Conservation (phyloP, 1,284 basidiomycete genomes). For the Ceratobasidium sp. region DNA sequence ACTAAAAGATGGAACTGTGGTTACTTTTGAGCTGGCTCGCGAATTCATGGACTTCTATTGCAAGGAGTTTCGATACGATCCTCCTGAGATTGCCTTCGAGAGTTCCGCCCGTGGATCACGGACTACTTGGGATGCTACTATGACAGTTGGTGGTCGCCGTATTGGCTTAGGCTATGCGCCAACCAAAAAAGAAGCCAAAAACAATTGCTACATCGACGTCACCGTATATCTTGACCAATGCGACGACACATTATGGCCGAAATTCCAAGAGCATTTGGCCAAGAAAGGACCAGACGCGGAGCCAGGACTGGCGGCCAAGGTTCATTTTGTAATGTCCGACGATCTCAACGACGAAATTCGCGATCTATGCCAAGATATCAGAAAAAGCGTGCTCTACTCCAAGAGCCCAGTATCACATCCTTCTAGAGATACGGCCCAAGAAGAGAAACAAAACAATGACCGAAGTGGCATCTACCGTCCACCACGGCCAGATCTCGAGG, state of each 20-base stretch:
- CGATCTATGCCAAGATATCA: constrained; percentile 74
- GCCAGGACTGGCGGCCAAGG: constrained; percentile 72
- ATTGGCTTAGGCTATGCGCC: constrained; percentile 79
- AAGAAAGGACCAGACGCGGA: constrained; percentile 64
- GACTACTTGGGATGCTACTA: constrained; percentile 78
- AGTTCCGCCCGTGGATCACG: constrained; percentile 47
- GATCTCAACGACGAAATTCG: constrained; percentile 76
- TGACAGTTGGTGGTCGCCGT: constrained; percentile 79
- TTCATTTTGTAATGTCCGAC: constrained; percentile 75
- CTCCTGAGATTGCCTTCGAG: constrained; percentile 76
- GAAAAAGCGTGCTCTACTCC: constrained; percentile 59
- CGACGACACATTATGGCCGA: constrained; percentile 81
- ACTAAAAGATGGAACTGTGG: constrained; percentile 71
- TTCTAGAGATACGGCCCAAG: constrained; percentile 44
- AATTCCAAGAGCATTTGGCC: constrained; percentile 64
- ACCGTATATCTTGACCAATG: constrained; percentile 85
- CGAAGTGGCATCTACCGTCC: constrained; percentile 45
- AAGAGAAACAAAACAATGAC: constrained; percentile 43
- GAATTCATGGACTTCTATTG: constrained; percentile 98
- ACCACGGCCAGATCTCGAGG: constrained; percentile 45
- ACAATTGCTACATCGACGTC: constrained; percentile 86
- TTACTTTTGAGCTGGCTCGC: constrained; percentile 79
- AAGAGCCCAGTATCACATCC: constrained; percentile 56
- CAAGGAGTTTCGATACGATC: constrained; percentile 78
- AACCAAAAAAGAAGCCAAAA: constrained; percentile 79